Evolutionary conservation across 1,139 yeast species (phyloP), one percentile per base, ranked within the genome.

Genomic region (Yamadazyma spencermartinsiae): DNA sequence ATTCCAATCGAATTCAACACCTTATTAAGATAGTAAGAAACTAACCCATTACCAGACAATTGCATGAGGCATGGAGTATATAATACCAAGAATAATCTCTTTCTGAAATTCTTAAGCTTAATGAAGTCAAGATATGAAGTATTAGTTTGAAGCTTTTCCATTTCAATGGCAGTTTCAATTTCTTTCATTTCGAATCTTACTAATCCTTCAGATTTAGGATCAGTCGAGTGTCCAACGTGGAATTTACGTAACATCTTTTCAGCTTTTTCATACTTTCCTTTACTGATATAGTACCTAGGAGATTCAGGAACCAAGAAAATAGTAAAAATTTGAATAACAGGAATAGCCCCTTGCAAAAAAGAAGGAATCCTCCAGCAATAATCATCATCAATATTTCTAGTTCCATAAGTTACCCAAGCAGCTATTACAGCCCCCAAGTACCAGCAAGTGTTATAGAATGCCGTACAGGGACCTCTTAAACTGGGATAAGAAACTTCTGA

Each of bases 401-500:
- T 79, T 12, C 83, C 82, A 51, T 71, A 82, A 35, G 79, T 76
- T 42, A 80, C 64, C 67, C 74, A 80, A 61, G 79, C 82, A 58
- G 75, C 73, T 31, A 67, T 52, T 45, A 75, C 58, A 31, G 82
- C 81, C 50, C 90, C 89, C 56, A 82, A 64, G 13, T 89, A 81
- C 41, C 80, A 76, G 17, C 80, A 71, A 65, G 84, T 76, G 54
- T 84, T 89, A 60, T 80, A 76, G 40, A 76, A 52, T 41, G 85
- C 81, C 39, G 84, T 85, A 40, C 81, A 72, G 37, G 75, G 58
- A 38, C 89, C 89, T 61, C 86, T 80, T 47, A 76, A 74, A 38
- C 68, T 64, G 46, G 76, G 70, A 34, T 89, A 85, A 12, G 86
- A 70, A 38, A 82, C 68, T 55, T 85, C 94, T 11, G 86, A 72